phyloP scores from a whole-genome alignment of 176 grass and related monocot genomes.

The Metroxylon sagu region DNA sequence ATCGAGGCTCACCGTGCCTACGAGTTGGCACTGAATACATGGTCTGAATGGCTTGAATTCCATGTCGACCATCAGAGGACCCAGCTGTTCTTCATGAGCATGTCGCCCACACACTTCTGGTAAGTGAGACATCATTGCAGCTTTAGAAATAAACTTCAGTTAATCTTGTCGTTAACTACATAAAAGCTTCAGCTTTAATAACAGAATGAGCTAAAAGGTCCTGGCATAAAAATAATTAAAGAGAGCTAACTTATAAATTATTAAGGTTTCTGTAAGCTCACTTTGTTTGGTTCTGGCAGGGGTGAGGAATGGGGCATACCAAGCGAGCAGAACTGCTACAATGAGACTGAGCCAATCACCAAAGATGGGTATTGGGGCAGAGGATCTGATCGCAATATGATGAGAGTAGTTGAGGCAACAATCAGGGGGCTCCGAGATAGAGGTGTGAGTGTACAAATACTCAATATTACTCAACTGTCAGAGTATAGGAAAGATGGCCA shows the following conservation, averaged over 20 bases:
- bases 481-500: slow-evolving; percentile 77
- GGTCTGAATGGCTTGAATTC: slow-evolving; percentile 67
- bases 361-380: slow-evolving; percentile 18
- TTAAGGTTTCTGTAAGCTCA: too few relatives aligned
- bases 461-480: slow-evolving; percentile 67
- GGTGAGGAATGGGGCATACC: slow-evolving; percentile 12
- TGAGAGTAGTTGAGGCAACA: slow-evolving; percentile 36
- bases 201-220: too few relatives aligned
- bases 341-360: slow-evolving; percentile 53
- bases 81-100: slow-evolving; percentile 66
- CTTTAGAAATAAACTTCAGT: too few relatives aligned
- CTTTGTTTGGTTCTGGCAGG: neutral
- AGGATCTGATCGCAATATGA: slow-evolving; percentile 34
- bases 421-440: slow-evolving; percentile 28
- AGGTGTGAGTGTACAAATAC: slow-evolving; percentile 46
- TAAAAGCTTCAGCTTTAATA: too few relatives aligned
- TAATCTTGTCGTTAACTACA: too few relatives aligned
- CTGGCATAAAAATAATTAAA: too few relatives aligned
- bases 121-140: slow-evolving; percentile 4
- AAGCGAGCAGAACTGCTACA: slow-evolving; percentile 41
- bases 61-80: slow-evolving; percentile 44
- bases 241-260: too few relatives aligned
- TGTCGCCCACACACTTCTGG: slow-evolving; percentile 59
- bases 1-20: slow-evolving; percentile 49
- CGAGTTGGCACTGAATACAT: slow-evolving; percentile 51